Evolutionary conservation across 2,329 filamentous ascomycete genomes (phyloP).

Genomic region (Curvularia verruculosa): DNA sequence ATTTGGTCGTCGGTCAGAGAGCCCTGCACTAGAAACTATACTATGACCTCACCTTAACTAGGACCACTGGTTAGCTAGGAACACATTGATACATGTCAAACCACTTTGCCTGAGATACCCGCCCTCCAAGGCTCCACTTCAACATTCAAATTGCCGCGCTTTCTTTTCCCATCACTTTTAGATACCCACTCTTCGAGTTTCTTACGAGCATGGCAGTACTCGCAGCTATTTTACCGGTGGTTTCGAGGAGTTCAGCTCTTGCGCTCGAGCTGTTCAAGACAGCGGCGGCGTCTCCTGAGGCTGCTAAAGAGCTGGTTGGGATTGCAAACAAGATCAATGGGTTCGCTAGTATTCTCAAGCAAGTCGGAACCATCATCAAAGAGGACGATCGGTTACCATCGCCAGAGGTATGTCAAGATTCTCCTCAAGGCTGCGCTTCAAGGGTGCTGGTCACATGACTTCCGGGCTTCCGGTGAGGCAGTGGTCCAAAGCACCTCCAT

Average conservation of each 20-base stretch:
- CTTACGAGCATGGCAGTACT: slow-evolving; percentile 41
- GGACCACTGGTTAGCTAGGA: slow-evolving; percentile 17
- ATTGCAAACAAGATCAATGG: slow-evolving; percentile 46
- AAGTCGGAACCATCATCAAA: slow-evolving; percentile 47
- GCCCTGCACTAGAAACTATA: slow-evolving; percentile 30
- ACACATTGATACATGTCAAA: slow-evolving; percentile 27
- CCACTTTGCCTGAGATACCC: slow-evolving; percentile 11
- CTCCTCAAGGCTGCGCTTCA: not conserved
- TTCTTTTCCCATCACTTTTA: slow-evolving; percentile 3
- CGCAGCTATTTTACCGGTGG: slow-evolving; percentile 44
- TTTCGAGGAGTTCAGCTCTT: slow-evolving; percentile 42
- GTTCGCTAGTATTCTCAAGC: slow-evolving; percentile 47
- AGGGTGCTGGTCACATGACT: not conserved
- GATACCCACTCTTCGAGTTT: not conserved
- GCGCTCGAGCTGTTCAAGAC: slow-evolving; percentile 44
- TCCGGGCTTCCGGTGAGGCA: not conserved
- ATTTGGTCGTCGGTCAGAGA: slow-evolving; percentile 32
- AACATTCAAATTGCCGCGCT: slow-evolving; percentile 9
- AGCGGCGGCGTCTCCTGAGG: slow-evolving; percentile 30
- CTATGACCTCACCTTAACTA: slow-evolving; percentile 34
- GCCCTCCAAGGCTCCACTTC: slow-evolving; percentile 15
- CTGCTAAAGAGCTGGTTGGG: slow-evolving; percentile 34
- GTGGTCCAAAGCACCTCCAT: not conserved
- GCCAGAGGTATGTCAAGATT: slow-evolving; percentile 35
- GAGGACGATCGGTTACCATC: slow-evolving; percentile 49